These are phyloP conservation scores for Talaromyces pinophilus DNA, from an alignment of 2,329 filamentous ascomycete species.

Conservation along the genomic window DNA sequence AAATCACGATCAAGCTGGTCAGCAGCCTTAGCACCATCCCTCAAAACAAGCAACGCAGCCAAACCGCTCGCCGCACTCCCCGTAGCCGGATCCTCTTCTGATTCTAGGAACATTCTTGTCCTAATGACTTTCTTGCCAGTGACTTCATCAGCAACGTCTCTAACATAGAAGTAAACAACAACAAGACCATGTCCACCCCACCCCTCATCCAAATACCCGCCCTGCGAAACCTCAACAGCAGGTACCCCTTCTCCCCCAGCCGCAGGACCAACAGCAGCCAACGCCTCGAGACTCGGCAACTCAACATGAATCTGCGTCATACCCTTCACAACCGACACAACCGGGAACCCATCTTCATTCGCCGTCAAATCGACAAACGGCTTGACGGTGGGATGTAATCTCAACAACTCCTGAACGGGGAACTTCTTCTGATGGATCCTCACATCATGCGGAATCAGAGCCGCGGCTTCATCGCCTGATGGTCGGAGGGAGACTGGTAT, in stretches of 20 bases:
- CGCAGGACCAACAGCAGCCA: constrained; percentile 45
- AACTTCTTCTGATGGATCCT: constrained; percentile 37
- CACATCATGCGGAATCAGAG: constrained; percentile 39
- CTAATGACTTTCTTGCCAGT: constrained; percentile 41
- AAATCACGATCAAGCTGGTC: constrained; percentile 44
- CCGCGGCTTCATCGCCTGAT: constrained; percentile 22
- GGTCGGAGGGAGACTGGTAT: constrained; percentile 47
- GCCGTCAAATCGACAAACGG: constrained; percentile 26
- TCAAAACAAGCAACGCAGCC: constrained; percentile 55
- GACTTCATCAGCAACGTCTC: constrained; percentile 59
- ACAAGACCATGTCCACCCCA: constrained; percentile 34
- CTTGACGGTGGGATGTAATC: constrained; percentile 32
- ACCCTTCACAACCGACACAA: constrained; percentile 45
- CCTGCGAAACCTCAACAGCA: constrained; percentile 7
- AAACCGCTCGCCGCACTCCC: constrained; percentile 64
- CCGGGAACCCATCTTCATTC: constrained; percentile 28
- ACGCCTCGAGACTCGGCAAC: constrained; percentile 60
- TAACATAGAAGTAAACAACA: constrained; percentile 37
- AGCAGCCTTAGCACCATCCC: constrained; percentile 34
- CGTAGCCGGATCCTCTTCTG: constrained; percentile 37
- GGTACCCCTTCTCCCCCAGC: constrained; percentile 31
- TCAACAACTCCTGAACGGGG: constrained; percentile 29
- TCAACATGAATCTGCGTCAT: constrained; percentile 64
- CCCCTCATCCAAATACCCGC: constrained; percentile 36
- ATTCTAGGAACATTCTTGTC: constrained; percentile 34